Evolutionary conservation across 805 yeast species (phyloP).

Genomic region (Kregervanrija delftensis): DNA sequence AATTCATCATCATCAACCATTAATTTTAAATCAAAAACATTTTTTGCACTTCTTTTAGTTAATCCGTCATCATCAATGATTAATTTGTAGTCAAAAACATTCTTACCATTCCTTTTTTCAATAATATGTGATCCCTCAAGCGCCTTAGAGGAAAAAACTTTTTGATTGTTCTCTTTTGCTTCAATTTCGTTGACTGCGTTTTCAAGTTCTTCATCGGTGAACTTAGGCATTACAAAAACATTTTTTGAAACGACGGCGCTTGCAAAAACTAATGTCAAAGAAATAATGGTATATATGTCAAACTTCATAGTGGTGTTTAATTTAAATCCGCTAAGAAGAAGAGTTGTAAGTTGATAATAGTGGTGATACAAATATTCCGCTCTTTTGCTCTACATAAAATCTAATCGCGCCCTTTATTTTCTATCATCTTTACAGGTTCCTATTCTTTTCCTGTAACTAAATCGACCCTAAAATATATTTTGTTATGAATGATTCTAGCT

Average conservation of each 20-base stretch:
- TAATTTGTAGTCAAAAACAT: slow-evolving; percentile 8
- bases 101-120: slow-evolving; percentile 11
- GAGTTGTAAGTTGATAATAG: too few species aligned
- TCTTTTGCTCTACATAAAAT: too few species aligned
- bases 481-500: slow-evolving; percentile 18
- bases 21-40: slow-evolving; percentile 12
- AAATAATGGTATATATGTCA: not conserved
- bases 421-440: too few species aligned
- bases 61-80: slow-evolving; percentile 12
- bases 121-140: not conserved
- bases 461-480: too few species aligned
- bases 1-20: slow-evolving; percentile 11
- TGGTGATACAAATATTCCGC: too few species aligned
- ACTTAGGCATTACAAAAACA: slow-evolving; percentile 1
- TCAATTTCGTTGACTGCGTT: slow-evolving; percentile 6
- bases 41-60: slow-evolving; percentile 11
- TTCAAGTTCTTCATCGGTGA: slow-evolving; percentile 1
- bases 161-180: slow-evolving; percentile 2
- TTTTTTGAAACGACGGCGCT: slow-evolving; percentile 3
- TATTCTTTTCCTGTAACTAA: too few species aligned
- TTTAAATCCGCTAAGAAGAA: not conserved
- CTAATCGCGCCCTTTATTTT: too few species aligned
- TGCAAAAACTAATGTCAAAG: not conserved
- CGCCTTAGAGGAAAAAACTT: too few species aligned
- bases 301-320: slow-evolving; percentile 1